A percentile compares a stretch with the other conserved stretches of the same genome.
phyloP scores from a whole-genome alignment of 345 rosid species.

The Acer yangbiense region DNA sequence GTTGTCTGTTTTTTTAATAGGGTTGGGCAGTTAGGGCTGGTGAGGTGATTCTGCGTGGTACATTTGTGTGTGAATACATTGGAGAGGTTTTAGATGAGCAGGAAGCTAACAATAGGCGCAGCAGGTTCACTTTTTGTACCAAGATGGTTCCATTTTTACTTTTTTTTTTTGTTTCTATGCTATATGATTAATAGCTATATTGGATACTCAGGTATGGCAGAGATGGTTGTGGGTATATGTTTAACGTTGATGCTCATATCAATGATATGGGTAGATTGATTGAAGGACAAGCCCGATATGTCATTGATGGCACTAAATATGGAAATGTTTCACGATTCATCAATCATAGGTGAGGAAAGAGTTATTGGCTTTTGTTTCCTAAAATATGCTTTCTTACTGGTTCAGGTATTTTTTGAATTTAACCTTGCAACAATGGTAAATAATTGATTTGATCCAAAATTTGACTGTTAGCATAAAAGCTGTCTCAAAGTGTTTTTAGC shows the following conservation, averaged over 20 bases:
- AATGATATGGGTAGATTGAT: conserved; percentile 86
- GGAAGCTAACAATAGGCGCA: conserved; percentile 67
- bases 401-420: neutral
- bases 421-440: conserved; percentile 1
- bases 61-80: conserved; percentile 81
- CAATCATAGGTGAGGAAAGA: conserved; percentile 79
- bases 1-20: conserved; percentile 39
- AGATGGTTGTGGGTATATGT: conserved; percentile 65
- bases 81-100: conserved; percentile 81
- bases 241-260: conserved; percentile 59
- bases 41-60: conserved; percentile 82
- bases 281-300: conserved; percentile 58
- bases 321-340: conserved; percentile 91
- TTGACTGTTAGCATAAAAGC: neutral
- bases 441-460: neutral
- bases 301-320: conserved; percentile 76
- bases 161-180: conserved; percentile 8
- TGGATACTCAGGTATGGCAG: conserved; percentile 55
- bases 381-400: neutral
- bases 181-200: conserved; percentile 12
- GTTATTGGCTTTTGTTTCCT: neutral
- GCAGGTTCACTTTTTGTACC: conserved; percentile 46
- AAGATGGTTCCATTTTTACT: conserved; percentile 3
- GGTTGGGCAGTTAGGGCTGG: conserved; percentile 97
- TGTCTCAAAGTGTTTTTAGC: neutral